Base-by-base conservation (phyloP, 495 filamentous ascomycete genomes). In the Saxophila tyrrhenica region DNA sequence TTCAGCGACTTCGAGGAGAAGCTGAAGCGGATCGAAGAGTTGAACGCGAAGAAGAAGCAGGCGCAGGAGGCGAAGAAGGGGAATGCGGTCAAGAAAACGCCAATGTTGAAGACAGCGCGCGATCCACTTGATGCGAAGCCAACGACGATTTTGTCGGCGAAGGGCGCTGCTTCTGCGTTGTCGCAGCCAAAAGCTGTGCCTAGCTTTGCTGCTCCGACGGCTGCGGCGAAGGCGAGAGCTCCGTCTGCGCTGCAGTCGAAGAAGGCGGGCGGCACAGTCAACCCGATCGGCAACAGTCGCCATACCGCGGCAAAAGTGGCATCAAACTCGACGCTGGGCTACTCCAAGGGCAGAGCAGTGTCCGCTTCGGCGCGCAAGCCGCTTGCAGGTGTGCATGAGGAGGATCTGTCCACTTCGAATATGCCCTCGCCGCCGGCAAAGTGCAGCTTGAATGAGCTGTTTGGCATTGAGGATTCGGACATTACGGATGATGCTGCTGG, bases 291-390 rank as follows among this genome's bases (percentile, higher is more conserved):
- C 10, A 67, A 69, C 13, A 73, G 80, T 73, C 74, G 78, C 50
- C 70, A 79, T 59, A 70, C 78, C 2, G 80, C 82, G 7, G 84
- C 85, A 19, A 74, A 72, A 7, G 58, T 42, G n/a, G 78, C 75
- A 11, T 90, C 89, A 13, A 78, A 79, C 50, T 85, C 78, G 45
- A 94, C 89, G 0, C 69, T 95, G 24, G 89, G 89, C 7, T 91
- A 89, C 64, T 81, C 79, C 49, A 86, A 84, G 63, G 87, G 89
- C 24, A 76, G 88, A 16, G 75, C 73, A 16, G 76, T 82, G 15
- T 83, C 83, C 8, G 69, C 72, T 10, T 69, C 62, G 3, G 54
- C 80, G 10, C 62, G 58, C 66, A 60, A 62, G 38, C 69, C 64
- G 5, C 60, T 64, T 15, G 16, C 45, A 7, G 38, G 43, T 16